Percentiles rank a stretch among this genome's conserved stretches.
Conservation (phyloP, 306 rosid species). For the Sophora flavescens region DNA sequence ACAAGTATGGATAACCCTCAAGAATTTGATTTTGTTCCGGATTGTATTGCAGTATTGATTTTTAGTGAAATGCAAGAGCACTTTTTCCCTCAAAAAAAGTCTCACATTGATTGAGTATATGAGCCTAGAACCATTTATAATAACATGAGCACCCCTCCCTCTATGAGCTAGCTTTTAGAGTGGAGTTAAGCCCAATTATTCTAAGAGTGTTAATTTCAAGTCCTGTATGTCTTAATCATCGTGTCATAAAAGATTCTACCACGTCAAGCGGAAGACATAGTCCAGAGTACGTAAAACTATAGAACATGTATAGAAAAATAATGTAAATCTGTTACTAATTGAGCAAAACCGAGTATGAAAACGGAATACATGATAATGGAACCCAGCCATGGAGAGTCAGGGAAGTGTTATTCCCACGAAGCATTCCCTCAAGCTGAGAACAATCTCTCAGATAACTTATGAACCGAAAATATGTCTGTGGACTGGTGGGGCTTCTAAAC, state of each 20-base stretch:
- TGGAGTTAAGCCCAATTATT: too few species aligned
- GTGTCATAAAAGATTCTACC: background rate
- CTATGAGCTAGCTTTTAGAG: too few species aligned
- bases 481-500: constrained; percentile 78
- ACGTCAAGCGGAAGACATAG: background rate
- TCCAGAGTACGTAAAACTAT: background rate
- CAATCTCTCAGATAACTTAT: constrained; percentile 40
- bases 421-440: constrained; percentile 54
- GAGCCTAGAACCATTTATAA: too few species aligned
- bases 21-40: too few species aligned
- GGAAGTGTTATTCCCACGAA: constrained; percentile 45
- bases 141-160: too few species aligned
- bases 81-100: too few species aligned
- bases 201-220: background rate
- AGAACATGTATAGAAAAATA: constrained; percentile 31
- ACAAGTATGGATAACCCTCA: too few species aligned
- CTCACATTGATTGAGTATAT: too few species aligned
- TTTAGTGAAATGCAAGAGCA: too few species aligned
- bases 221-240: background rate
- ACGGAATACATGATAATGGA: constrained; percentile 64
- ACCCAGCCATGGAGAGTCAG: constrained; percentile 49
- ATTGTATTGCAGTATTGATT: too few species aligned
- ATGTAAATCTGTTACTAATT: constrained; percentile 51
- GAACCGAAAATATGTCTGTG: constrained; percentile 93
- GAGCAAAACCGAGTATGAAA: constrained; percentile 56